Evolutionary conservation across 306 rosid genomes (phyloP).

Genomic region (Sphenostylis stenocarpa): DNA sequence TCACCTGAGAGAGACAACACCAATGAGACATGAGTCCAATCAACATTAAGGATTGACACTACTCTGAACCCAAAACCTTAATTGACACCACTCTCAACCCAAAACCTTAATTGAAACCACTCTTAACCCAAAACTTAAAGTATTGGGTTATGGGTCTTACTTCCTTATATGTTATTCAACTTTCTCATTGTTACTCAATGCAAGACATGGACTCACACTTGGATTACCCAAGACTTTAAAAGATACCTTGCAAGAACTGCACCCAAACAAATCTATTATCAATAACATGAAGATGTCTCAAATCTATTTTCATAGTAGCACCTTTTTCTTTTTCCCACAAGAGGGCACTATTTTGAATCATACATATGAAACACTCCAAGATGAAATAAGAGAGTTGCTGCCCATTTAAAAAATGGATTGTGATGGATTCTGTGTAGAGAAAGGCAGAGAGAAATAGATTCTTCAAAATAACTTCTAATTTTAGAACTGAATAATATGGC

Average conservation of each 20-base stretch:
- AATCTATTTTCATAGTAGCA: background rate
- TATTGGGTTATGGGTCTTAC: too few species aligned
- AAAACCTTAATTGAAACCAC: too few species aligned
- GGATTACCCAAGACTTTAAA: too few species aligned
- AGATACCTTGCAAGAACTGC: background rate
- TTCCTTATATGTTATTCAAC: too few species aligned
- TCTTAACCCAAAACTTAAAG: too few species aligned
- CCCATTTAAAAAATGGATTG: background rate
- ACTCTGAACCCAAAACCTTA: too few species aligned
- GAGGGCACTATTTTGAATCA: background rate
- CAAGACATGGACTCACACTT: too few species aligned
- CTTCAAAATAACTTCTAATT: background rate
- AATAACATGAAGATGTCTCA: background rate
- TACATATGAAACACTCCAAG: background rate
- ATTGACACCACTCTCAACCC: too few species aligned
- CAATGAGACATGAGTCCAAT: too few species aligned
- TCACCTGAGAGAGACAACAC: too few species aligned
- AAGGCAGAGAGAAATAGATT: background rate
- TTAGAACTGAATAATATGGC: background rate
- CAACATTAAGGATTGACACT: too few species aligned
- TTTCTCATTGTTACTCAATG: too few species aligned
- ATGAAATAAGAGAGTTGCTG: background rate
- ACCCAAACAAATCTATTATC: background rate
- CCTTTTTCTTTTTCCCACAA: background rate
- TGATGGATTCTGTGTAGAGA: background rate